Evolutionary conservation across 257 asterid species (phyloP).

Genomic region (Capsicum baccatum): DNA sequence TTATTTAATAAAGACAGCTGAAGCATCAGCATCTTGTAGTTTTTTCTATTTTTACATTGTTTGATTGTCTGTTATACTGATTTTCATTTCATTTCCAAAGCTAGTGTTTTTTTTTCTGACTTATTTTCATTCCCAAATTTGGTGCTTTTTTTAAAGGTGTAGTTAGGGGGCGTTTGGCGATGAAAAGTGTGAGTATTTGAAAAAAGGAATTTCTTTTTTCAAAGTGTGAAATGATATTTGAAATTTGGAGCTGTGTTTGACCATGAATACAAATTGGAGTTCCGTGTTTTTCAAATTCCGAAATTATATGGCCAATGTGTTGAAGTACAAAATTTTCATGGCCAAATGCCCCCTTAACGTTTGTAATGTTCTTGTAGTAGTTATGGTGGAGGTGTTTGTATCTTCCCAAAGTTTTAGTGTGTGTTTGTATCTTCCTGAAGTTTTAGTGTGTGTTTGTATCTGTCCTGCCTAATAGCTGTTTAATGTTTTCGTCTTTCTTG

Average conservation of each 20-base stretch:
- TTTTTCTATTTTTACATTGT: neutral
- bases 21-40: neutral
- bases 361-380: neutral
- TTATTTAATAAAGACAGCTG: neutral
- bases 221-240: no score
- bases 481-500: neutral
- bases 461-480: constrained; percentile 7
- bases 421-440: neutral
- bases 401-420: neutral
- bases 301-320: no score
- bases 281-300: no score
- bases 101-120: neutral
- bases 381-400: neutral
- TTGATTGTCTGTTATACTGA: neutral
- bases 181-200: no score
- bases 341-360: no score
- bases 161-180: no score
- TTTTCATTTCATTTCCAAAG: neutral
- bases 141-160: neutral
- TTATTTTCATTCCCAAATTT: neutral
- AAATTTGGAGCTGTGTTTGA: no score
- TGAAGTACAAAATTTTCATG: no score
- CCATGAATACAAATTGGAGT: no score
- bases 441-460: neutral
- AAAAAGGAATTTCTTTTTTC: no score